phyloP scores from a whole-genome alignment of 2,329 filamentous ascomycete genomes.

The Penicillium sp. region DNA sequence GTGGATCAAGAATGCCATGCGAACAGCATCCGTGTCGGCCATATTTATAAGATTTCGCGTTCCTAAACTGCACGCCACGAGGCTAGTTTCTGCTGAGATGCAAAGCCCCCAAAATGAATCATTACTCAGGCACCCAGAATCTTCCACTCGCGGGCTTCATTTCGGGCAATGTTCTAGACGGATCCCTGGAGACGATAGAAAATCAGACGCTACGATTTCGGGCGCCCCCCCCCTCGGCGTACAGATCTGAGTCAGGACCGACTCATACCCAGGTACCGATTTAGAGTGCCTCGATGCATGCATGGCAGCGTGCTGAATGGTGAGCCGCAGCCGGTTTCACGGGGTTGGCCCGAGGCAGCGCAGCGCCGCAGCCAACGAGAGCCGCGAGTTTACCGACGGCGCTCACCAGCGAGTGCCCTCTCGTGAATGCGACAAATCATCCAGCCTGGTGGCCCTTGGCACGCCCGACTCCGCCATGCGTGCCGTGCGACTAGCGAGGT shows the following conservation, averaged over 20 bases:
- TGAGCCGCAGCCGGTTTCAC: no score
- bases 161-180: conserved; percentile 13
- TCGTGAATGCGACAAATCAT: no score
- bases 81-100: conserved; percentile 10
- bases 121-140: conserved; percentile 10
- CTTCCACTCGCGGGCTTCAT: background rate
- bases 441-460: no score
- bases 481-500: background rate
- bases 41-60: conserved; percentile 1
- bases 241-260: conserved; percentile 17
- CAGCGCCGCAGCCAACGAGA: background rate
- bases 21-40: no score
- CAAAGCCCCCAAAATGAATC: conserved; percentile 2
- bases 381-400: no score
- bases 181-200: background rate
- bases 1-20: no score
- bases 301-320: no score
- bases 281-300: no score
- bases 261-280: no score
- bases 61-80: background rate
- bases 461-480: background rate
- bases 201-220: conserved; percentile 9
- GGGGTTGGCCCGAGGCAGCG: background rate
- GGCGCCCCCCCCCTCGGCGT: conserved; percentile 17
- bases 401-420: no score